A percentile compares a stretch with the other conserved stretches of the same genome.
These are phyloP conservation scores for Plasmodium vinckei DNA, from an alignment of 169 alveolate species.

Conservation along the genomic window DNA sequence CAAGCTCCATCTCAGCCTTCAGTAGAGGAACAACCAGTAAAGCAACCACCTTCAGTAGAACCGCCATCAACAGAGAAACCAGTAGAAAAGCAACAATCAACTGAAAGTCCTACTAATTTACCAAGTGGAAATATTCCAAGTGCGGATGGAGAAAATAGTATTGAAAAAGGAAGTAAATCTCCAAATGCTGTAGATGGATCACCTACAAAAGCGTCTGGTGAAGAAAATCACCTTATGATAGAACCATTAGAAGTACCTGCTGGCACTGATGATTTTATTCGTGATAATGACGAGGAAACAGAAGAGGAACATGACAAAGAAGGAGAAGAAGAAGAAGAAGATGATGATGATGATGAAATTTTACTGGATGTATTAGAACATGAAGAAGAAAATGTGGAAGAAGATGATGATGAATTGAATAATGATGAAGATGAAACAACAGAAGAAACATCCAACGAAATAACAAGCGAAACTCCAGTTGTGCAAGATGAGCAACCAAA, in stretches of 20 bases:
- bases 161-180: neutral
- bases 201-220: neutral
- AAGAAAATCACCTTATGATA: neutral
- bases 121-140: neutral
- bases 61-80: neutral
- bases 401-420: neutral
- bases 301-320: neutral
- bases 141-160: constrained; percentile 10
- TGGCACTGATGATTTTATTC: neutral
- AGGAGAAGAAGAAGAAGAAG: neutral
- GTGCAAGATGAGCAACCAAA: neutral
- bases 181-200: neutral
- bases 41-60: neutral
- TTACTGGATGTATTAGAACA: neutral
- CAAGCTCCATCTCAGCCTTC: neutral
- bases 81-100: neutral
- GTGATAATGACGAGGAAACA: neutral
- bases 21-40: neutral
- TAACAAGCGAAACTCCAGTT: neutral
- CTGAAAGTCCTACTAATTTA: neutral
- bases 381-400: neutral
- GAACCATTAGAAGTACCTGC: neutral
- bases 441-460: neutral
- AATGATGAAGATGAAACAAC: neutral
- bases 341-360: neutral